Percentiles rank a stretch among this genome's conserved stretches.
phyloP scores from a whole-genome alignment of 2,329 filamentous ascomycete genomes.

The Simplicillium aogashimaense region DNA sequence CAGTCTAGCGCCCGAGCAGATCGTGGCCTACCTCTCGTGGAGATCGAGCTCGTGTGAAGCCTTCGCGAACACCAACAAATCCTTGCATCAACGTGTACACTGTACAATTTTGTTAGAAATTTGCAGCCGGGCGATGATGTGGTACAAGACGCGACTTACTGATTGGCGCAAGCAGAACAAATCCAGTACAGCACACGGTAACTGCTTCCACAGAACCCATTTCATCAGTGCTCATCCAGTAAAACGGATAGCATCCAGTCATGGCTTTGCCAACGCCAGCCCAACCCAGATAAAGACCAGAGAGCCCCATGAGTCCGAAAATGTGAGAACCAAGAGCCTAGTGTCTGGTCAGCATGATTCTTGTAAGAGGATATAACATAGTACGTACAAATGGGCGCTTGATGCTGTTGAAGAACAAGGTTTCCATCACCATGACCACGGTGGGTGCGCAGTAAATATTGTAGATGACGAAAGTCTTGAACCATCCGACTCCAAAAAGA shows the following conservation, averaged over 20 bases:
- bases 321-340: slow-evolving; percentile 36
- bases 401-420: slow-evolving; percentile 41
- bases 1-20: too few species aligned
- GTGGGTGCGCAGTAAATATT: slow-evolving; percentile 35
- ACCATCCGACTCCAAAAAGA: slow-evolving; percentile 36
- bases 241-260: slow-evolving; percentile 36
- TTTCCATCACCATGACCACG: slow-evolving; percentile 33
- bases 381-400: slow-evolving; percentile 35
- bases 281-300: slow-evolving; percentile 38
- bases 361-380: fast-evolving
- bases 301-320: slow-evolving; percentile 27
- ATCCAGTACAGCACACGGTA: slow-evolving; percentile 31
- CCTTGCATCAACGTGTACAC: slow-evolving; percentile 40
- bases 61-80: slow-evolving; percentile 37
- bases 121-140: background rate
- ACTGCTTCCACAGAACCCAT: slow-evolving; percentile 34
- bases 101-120: slow-evolving; percentile 11
- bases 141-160: slow-evolving; percentile 25
- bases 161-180: slow-evolving; percentile 31
- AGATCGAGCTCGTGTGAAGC: slow-evolving; percentile 14
- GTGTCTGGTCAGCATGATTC: slow-evolving; percentile 7
- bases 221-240: slow-evolving; percentile 37
- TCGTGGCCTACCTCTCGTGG: too few species aligned
- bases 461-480: slow-evolving; percentile 34
- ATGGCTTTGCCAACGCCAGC: slow-evolving; percentile 34